Base-by-base conservation (phyloP, 306 rosid species). In the Cucurbita pepo region DNA sequence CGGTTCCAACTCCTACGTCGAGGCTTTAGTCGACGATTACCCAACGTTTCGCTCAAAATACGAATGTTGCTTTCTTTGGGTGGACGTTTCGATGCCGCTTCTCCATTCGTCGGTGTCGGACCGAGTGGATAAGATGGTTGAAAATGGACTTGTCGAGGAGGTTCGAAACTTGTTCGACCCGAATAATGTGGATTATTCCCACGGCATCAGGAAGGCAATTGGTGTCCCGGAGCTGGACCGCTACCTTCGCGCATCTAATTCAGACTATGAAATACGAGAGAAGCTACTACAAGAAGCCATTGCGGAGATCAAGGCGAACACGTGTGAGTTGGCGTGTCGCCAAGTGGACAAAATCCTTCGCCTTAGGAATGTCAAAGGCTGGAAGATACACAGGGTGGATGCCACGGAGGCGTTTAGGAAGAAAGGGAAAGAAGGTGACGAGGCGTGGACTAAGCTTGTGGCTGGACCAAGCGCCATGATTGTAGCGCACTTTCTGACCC, bases 1-100 rank as follows among this genome's bases (percentile, higher is more conserved):
- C 4, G 98, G 98, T 2, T 93, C 98, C 9, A 93, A 93, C 37
- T 90, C 96, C 0, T 88, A 83, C 75, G 74, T 93, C 0, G 96
- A 88, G 47, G 88, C 87, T 44, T 63, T 92, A 12, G 58, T 92
- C 1, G 96, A 92, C 55, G 83, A 79, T 51, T 75, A 85, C 15
- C 80, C 81, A 56, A 79, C 75, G 2, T 79, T 88, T 53, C 78
- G 83, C 7, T 86, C 88, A 0, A 84, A 80, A 69, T 87, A 80
- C 38, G 92, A 92, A 10, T 85, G 84, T 10, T 84, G 88, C 45
- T 87, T 91, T 48, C 80, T 92, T 0, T 90, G 96, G 89, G 93
- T 90, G 6, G 93, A 90, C 41, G 96, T 88, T 5, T 71, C 83
- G 13, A 44, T 76, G 77, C 85, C 84, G 0, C 71, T 75, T 6